phyloP scores from a whole-genome alignment of 306 rosid species.

The Prunus armeniaca region DNA sequence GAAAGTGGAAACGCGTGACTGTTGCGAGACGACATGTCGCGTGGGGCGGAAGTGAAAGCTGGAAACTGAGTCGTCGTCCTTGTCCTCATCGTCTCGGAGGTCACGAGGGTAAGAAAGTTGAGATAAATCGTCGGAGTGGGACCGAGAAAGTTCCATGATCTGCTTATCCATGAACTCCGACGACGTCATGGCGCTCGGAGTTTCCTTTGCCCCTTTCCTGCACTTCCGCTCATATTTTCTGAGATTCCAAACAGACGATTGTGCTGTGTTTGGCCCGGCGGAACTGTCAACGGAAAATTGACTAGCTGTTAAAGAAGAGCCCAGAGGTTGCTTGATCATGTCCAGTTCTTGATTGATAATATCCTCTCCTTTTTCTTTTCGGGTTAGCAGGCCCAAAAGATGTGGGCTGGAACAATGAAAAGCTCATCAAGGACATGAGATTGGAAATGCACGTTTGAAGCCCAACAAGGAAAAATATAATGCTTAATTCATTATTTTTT shows the following conservation, averaged over 20 bases:
- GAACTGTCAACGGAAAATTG: background rate
- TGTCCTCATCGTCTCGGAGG: constrained; percentile 8
- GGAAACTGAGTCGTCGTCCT: constrained; percentile 21
- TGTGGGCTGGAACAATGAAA: no score
- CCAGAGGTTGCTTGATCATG: background rate
- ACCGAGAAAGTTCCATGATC: constrained; percentile 33
- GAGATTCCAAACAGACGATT: constrained; percentile 4
- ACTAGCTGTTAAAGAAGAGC: constrained; percentile 1
- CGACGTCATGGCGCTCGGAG: constrained; percentile 19
- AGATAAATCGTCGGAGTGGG: constrained; percentile 36
- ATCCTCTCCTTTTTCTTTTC: background rate
- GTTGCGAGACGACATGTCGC: constrained; percentile 18
- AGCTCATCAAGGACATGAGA: no score
- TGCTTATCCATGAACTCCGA: constrained; percentile 40
- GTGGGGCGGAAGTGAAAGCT: constrained; percentile 20
- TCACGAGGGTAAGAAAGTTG: constrained; percentile 17
- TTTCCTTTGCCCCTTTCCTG: background rate
- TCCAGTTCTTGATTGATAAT: background rate
- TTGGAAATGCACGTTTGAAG: no score
- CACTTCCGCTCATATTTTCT: background rate
- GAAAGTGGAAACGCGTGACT: constrained; percentile 11
- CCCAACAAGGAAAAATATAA: no score
- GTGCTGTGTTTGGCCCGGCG: background rate
- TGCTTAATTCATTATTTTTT: no score
- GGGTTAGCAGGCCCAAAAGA: background rate